A percentile compares a stretch with the other conserved stretches of the same genome.
phyloP scores from a whole-genome alignment of 1,284 basidiomycete genomes.

The Polyporus tsugae region DNA sequence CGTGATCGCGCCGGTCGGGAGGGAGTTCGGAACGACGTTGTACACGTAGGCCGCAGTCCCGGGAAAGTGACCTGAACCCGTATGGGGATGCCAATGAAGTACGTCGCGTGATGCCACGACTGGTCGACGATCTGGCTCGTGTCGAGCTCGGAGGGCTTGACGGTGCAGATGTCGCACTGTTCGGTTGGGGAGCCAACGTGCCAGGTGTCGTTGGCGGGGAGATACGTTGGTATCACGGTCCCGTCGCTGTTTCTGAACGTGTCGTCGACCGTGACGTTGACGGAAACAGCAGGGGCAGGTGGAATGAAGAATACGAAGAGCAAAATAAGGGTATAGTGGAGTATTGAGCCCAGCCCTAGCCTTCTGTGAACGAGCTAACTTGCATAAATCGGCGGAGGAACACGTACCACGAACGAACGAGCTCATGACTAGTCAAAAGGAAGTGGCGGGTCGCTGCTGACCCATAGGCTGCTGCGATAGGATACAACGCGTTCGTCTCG shows the following conservation, averaged over 20 bases:
- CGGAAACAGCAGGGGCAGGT: conserved; percentile 22
- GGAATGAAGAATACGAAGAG: not conserved
- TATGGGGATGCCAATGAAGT: not conserved
- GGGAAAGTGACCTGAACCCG: not conserved
- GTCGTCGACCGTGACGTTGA: conserved; percentile 53
- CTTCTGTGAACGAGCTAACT: not conserved
- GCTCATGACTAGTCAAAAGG: not conserved
- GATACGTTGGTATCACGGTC: not conserved
- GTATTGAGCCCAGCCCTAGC: not conserved
- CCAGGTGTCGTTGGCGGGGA: conserved; percentile 38
- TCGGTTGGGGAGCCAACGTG: conserved; percentile 38
- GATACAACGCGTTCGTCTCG: not conserved
- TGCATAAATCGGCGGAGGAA: not conserved
- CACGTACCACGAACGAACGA: not conserved
- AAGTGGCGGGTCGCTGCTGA: not conserved
- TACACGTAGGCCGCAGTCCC: conserved; percentile 42
- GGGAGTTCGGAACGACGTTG: conserved; percentile 36
- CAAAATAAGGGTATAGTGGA: not conserved
- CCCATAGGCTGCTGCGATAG: not conserved
- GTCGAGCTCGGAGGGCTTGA: conserved; percentile 37
- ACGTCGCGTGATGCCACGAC: conserved; percentile 28
- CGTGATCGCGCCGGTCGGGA: conserved; percentile 17
- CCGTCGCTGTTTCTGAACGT: conserved; percentile 40
- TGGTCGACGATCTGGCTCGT: conserved; percentile 18
- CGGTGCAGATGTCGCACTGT: conserved; percentile 42